phyloP scores from a whole-genome alignment of 2,329 filamentous ascomycete genomes.

The Penicillium sp. region DNA sequence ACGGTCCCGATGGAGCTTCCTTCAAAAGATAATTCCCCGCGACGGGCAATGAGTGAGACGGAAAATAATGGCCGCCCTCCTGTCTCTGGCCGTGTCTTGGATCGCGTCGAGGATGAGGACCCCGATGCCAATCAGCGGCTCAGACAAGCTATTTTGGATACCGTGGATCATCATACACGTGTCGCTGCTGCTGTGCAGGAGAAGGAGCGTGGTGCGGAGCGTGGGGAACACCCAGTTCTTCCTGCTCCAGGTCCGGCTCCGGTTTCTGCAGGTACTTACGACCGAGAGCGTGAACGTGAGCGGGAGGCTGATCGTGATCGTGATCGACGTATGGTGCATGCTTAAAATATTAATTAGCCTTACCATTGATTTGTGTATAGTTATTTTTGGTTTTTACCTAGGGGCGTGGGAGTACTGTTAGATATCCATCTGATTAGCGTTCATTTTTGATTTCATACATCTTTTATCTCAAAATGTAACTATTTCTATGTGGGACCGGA shows the following conservation, averaged over 20 bases:
- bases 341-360: conserved; percentile 8
- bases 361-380: conserved; percentile 8
- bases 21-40: conserved; percentile 29
- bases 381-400: conserved; percentile 4
- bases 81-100: not conserved
- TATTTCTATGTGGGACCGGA: not conserved
- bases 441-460: not conserved
- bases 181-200: conserved; percentile 35
- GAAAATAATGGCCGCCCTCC: conserved; percentile 22
- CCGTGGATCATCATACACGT: conserved; percentile 40
- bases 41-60: conserved; percentile 40
- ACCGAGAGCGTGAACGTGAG: conserved; percentile 18
- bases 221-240: conserved; percentile 11
- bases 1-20: conserved; percentile 20
- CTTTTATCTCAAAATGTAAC: no score
- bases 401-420: conserved; percentile 10
- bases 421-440: conserved; percentile 11
- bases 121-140: conserved; percentile 41
- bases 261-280: not conserved
- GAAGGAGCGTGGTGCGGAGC: conserved; percentile 26
- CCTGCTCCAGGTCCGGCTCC: not conserved
- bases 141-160: conserved; percentile 45
- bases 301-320: conserved; percentile 22
- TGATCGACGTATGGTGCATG: conserved; percentile 31
- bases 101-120: conserved; percentile 33